A percentile compares a stretch with the other conserved stretches of the same genome.
phyloP scores from a whole-genome alignment of 73 alveolate species.

The Uronychia binucleata region DNA sequence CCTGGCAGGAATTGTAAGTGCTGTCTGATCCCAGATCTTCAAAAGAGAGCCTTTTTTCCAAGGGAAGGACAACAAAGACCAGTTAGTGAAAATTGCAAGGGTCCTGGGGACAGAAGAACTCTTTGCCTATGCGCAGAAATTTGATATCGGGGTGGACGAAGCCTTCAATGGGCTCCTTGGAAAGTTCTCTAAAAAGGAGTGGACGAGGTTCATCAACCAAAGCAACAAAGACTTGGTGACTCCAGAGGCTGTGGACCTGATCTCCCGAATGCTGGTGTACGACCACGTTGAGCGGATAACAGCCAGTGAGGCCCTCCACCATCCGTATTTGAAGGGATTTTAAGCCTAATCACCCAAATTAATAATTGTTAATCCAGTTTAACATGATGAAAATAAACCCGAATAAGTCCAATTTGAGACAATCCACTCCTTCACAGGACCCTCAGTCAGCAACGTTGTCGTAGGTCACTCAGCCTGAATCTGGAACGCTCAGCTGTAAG shows the following conservation, averaged over 20 bases:
- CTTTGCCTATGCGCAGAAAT: conserved; percentile 59
- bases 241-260: conserved; percentile 70
- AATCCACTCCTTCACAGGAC: too few species aligned
- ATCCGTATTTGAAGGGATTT: conserved; percentile 54
- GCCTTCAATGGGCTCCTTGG: conserved; percentile 24
- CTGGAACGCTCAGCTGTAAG: too few species aligned
- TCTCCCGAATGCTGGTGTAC: conserved; percentile 62
- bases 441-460: too few species aligned
- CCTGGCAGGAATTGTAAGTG: conserved; percentile 74
- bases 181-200: conserved; percentile 49
- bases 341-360: too few species aligned
- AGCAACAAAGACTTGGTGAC: conserved; percentile 61
- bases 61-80: conserved; percentile 77
- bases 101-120: conserved; percentile 77
- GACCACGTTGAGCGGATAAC: conserved; percentile 75
- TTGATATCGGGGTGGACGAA: conserved; percentile 62
- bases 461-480: too few species aligned
- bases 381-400: not conserved
- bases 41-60: conserved; percentile 79
- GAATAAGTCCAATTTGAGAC: not conserved
- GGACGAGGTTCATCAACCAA: conserved; percentile 70
- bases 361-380: too few species aligned
- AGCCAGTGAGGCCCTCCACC: conserved; percentile 81
- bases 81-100: conserved; percentile 74
- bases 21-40: conserved; percentile 37